Evolutionary conservation across 2,329 filamentous ascomycete species (phyloP).

Genomic region (Elsinoe fawcettii): DNA sequence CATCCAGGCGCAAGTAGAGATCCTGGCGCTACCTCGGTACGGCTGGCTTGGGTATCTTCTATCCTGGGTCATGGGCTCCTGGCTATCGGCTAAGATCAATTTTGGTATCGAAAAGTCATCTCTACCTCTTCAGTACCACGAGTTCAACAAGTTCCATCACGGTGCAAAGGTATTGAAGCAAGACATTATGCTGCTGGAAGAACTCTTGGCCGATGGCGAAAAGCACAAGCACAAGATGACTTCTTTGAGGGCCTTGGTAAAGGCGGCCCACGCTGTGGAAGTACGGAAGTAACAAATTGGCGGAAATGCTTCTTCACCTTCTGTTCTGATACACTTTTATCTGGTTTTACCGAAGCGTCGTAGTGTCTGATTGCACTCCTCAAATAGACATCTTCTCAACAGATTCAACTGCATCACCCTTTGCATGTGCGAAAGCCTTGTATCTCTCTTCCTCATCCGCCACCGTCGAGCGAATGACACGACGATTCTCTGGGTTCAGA

Average conservation of each 20-base stretch:
- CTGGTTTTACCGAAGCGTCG: background rate
- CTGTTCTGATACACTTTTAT: too few species aligned
- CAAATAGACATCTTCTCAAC: slow-evolving; percentile 11
- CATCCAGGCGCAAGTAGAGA: background rate
- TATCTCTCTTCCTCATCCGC: slow-evolving; percentile 24
- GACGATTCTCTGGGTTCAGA: slow-evolving; percentile 25
- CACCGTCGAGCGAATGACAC: slow-evolving; percentile 21
- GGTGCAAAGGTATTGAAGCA: background rate
- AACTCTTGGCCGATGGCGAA: background rate
- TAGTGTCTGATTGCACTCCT: background rate
- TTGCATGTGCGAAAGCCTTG: slow-evolving; percentile 19
- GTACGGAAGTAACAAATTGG: background rate
- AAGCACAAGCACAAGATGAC: background rate
- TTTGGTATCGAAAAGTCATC: background rate
- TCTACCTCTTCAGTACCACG: background rate
- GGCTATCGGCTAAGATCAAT: background rate
- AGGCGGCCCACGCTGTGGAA: background rate
- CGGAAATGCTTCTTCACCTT: too few species aligned
- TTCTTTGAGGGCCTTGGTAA: background rate
- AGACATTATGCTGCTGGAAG: background rate
- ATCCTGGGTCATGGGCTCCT: background rate
- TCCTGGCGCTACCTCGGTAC: background rate
- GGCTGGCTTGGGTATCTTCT: background rate
- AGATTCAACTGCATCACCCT: background rate
- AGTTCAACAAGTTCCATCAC: slow-evolving; percentile 2